These are phyloP conservation scores for Zasmidium angulare DNA, from an alignment of 2,329 filamentous ascomycete species.

Conservation along the genomic window DNA sequence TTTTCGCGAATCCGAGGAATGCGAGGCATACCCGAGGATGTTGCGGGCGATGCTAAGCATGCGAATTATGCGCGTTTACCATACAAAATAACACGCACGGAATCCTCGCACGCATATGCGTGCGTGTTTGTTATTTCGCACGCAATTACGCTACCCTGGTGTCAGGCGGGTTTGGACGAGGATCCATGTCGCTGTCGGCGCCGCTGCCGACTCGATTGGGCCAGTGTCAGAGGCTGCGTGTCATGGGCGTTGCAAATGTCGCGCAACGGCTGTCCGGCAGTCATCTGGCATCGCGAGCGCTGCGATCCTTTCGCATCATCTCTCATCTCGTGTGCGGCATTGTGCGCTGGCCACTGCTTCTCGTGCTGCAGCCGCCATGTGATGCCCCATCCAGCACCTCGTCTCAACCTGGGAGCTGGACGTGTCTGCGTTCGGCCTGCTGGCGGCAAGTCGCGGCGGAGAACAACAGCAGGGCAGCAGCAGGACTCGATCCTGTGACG, in stretches of 20 bases:
- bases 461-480: no score
- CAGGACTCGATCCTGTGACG: slow-evolving; percentile 1
- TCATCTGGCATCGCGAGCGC: neutral
- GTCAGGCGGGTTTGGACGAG: slow-evolving; percentile 1
- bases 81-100: no score
- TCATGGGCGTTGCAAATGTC: neutral
- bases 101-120: no score
- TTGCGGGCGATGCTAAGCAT: no score
- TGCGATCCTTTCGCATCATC: no score
- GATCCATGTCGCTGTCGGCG: slow-evolving; percentile 5
- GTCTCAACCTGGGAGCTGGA: no score
- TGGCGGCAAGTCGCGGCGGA: neutral
- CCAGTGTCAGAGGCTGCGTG: slow-evolving; percentile 12
- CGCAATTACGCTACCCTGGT: neutral
- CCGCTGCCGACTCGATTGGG: slow-evolving; percentile 12
- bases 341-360: neutral
- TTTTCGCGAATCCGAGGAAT: no score
- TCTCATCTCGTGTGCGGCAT: neutral
- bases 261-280: slow-evolving; percentile 5
- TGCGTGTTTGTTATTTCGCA: neutral
- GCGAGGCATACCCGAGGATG: no score
- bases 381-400: no score
- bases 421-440: no score
- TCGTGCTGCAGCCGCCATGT: neutral
- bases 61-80: no score